Conservation (phyloP, 306 rosid genomes). For the Macrotyloma uniflorum region DNA sequence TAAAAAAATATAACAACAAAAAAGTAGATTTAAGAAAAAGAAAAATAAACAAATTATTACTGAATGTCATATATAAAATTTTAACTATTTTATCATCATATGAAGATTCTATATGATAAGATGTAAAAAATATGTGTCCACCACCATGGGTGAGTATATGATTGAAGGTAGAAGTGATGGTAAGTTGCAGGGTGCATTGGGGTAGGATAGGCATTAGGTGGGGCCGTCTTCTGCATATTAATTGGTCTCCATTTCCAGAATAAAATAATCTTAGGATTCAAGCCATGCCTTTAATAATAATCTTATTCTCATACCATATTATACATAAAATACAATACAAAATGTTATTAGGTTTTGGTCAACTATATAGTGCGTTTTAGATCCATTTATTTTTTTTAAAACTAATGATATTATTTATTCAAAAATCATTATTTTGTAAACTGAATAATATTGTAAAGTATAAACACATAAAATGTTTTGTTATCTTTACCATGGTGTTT, state of each 20-base stretch:
- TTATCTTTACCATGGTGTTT: background rate
- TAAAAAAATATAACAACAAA: too few species aligned
- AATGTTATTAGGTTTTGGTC: background rate
- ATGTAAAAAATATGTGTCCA: background rate
- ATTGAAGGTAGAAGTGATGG: too few species aligned
- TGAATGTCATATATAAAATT: background rate
- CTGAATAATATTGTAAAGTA: background rate
- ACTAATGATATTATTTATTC: background rate
- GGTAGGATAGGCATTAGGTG: too few species aligned
- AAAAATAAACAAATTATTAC: background rate
- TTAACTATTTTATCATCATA: too few species aligned
- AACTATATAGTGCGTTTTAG: background rate
- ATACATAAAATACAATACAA: background rate
- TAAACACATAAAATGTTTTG: background rate
- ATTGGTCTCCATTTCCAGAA: background rate
- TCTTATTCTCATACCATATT: too few species aligned
- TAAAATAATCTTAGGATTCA: background rate
- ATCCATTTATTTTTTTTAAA: background rate
- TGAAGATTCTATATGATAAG: background rate
- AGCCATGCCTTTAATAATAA: too few species aligned
- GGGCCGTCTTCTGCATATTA: too few species aligned
- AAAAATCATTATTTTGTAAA: background rate
- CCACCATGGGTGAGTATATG: too few species aligned
- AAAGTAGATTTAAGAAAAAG: too few species aligned
- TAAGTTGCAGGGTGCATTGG: too few species aligned